phyloP scores from a whole-genome alignment of 495 filamentous ascomycete genomes.

The Astrocystis sublimbata region DNA sequence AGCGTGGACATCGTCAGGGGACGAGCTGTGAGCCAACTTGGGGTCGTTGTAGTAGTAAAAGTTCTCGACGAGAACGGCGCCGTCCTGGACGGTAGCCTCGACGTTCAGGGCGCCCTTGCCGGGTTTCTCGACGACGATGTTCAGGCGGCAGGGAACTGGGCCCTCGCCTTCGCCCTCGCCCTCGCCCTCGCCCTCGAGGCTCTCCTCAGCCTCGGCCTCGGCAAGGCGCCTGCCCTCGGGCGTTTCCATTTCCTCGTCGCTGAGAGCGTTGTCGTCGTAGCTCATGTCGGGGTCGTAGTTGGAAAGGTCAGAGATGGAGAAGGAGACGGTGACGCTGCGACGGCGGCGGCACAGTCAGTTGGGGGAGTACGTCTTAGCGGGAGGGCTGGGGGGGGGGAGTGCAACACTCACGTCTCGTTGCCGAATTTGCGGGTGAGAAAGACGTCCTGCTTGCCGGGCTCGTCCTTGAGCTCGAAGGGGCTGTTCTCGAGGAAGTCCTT shows the following conservation, averaged over 20 bases:
- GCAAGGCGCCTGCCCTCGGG: constrained; percentile 44
- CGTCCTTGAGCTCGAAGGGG: constrained; percentile 73
- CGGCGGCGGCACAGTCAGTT: constrained; percentile 19
- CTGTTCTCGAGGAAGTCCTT: constrained; percentile 73
- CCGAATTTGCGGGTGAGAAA: constrained; percentile 77
- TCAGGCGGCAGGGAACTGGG: constrained; percentile 78
- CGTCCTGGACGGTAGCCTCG: constrained; percentile 84
- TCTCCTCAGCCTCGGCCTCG: constrained; percentile 50
- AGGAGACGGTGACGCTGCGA: constrained; percentile 82
- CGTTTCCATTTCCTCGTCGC: constrained; percentile 63
- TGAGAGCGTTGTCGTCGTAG: constrained; percentile 56
- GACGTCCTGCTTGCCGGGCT: constrained; percentile 82
- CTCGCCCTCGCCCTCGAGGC: constrained; percentile 43
- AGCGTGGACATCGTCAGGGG: constrained; percentile 47
- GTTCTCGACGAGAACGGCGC: constrained; percentile 85
- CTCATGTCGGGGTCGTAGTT: constrained; percentile 55
- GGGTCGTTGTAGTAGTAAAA: constrained; percentile 81
- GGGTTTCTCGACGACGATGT: constrained; percentile 83
- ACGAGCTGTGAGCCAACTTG: constrained; percentile 61
- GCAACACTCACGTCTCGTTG: constrained; percentile 73
- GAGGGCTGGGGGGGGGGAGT: background rate
- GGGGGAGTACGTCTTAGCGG: background rate
- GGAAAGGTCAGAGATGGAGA: constrained; percentile 90
- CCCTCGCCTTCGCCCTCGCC: constrained; percentile 57
- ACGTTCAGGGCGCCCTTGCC: constrained; percentile 77